Conservation (phyloP, 2,329 filamentous ascomycete genomes). For the Polychaeton citri region DNA sequence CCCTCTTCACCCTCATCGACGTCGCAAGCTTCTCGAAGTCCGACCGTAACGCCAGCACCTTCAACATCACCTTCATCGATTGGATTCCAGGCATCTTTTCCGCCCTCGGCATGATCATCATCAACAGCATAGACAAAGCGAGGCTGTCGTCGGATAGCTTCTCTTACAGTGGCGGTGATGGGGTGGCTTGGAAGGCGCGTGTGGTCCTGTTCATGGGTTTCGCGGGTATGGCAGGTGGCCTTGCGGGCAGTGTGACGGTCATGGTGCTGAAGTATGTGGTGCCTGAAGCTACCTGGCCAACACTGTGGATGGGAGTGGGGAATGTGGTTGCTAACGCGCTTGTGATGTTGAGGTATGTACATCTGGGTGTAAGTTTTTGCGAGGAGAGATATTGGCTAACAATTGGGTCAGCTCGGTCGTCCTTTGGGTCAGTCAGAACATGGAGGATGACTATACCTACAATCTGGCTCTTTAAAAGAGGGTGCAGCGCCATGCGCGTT, state of each 20-base stretch:
- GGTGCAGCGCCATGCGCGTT: too few species aligned
- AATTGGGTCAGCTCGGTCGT: conserved; percentile 22
- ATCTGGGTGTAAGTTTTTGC: not conserved
- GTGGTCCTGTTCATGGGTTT: conserved; percentile 58
- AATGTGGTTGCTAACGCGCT: conserved; percentile 52
- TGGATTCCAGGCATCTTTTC: conserved; percentile 62
- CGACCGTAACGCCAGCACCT: conserved; percentile 43
- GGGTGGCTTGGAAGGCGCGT: conserved; percentile 57
- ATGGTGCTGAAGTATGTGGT: conserved; percentile 56
- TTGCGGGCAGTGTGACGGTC: conserved; percentile 54
- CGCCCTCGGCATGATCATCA: conserved; percentile 56
- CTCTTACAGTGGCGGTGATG: conserved; percentile 46
- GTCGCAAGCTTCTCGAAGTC: conserved; percentile 51
- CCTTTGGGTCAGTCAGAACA: conserved; percentile 58
- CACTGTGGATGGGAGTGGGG: conserved; percentile 53
- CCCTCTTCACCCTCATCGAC: conserved; percentile 58
- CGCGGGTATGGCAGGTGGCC: conserved; percentile 53
- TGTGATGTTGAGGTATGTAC: conserved; percentile 52
- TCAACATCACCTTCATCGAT: conserved; percentile 55
- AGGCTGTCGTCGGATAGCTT: conserved; percentile 51
- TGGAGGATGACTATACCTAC: conserved; percentile 61
- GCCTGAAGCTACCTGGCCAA: conserved; percentile 44
- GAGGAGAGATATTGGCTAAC: not conserved
- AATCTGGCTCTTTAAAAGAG: conserved; percentile 44
- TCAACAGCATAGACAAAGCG: conserved; percentile 59